These are phyloP conservation scores for Rhodotorula graminis DNA, from an alignment of 768 basidiomycete species.

Conservation along the genomic window DNA sequence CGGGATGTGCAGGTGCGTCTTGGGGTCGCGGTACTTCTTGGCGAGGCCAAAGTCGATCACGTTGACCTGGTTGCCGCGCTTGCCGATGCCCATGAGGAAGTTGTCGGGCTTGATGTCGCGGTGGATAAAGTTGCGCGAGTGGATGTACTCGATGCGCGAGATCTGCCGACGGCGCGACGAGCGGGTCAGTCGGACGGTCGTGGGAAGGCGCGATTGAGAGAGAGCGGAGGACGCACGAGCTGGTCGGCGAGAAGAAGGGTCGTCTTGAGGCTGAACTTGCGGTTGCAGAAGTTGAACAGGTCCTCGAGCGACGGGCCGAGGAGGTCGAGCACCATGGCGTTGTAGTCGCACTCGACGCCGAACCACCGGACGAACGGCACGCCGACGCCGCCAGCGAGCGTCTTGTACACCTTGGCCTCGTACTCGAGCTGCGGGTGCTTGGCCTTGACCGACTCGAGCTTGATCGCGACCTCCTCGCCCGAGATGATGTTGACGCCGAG, in stretches of 20 bases:
- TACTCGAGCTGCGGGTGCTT: conserved; percentile 99
- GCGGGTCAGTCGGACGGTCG: not conserved
- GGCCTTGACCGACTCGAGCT: conserved; percentile 98
- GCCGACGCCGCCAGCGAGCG: conserved; percentile 96
- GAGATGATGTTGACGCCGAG: conserved; percentile 99
- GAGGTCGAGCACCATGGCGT: conserved; percentile 98
- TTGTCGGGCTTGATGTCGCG: conserved; percentile 98
- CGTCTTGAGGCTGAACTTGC: conserved; percentile 89
- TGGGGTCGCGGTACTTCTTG: conserved; percentile 99
- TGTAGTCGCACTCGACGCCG: conserved; percentile 86
- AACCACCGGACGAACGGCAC: conserved; percentile 91
- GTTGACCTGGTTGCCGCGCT: conserved; percentile 98
- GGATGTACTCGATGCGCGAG: conserved; percentile 92
- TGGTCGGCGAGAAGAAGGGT: conserved; percentile 91
- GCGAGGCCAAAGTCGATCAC: conserved; percentile 95
- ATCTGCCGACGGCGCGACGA: conserved; percentile 54
- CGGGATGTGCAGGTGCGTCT: conserved; percentile 98
- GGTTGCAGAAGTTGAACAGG: conserved; percentile 59
- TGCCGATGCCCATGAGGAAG: conserved; percentile 97
- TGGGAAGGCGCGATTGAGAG: no score
- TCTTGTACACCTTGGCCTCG: conserved; percentile 74
- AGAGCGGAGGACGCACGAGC: conserved; percentile 59
- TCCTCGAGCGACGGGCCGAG: conserved; percentile 65
- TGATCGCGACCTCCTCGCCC: conserved; percentile 98
- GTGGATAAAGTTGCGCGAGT: conserved; percentile 88